Conservation (phyloP, 441 rosid species). For the Arabidopsis hybrid region DNA sequence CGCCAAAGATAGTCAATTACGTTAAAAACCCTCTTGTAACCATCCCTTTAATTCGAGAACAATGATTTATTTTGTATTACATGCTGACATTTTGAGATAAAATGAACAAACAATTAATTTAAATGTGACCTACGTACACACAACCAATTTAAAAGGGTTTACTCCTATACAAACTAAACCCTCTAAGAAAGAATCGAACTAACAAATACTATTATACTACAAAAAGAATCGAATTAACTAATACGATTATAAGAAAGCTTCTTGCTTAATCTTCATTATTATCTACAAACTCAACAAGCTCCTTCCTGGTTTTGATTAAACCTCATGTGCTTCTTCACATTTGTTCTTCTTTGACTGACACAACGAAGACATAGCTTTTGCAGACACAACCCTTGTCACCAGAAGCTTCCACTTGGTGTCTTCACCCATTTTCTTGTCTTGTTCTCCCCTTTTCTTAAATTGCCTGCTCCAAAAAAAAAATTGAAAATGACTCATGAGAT, state of each 20-base stretch:
- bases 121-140: slow-evolving; percentile 11
- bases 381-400: slow-evolving; percentile 73
- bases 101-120: slow-evolving; percentile 5
- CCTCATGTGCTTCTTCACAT: slow-evolving; percentile 37
- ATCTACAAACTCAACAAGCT: slow-evolving; percentile 13
- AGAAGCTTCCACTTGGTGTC: slow-evolving; percentile 70
- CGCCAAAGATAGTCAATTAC: background rate
- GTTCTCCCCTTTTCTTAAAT: slow-evolving; percentile 60
- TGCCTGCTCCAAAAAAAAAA: slow-evolving; percentile 53
- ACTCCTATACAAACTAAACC: slow-evolving; percentile 25
- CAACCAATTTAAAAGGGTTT: slow-evolving; percentile 4
- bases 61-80: background rate
- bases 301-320: slow-evolving; percentile 32
- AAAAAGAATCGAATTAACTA: background rate
- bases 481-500: slow-evolving; percentile 15
- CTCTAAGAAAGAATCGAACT: slow-evolving; percentile 17
- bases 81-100: background rate
- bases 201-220: background rate
- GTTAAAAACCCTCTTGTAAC: background rate
- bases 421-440: slow-evolving; percentile 49
- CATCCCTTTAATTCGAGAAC: background rate
- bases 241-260: background rate
- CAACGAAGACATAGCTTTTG: slow-evolving; percentile 63
- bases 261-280: slow-evolving; percentile 1
- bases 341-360: slow-evolving; percentile 62